Evolutionary conservation across 106 monocot genomes (phyloP).

Genomic region (Agapanthus africanus): DNA sequence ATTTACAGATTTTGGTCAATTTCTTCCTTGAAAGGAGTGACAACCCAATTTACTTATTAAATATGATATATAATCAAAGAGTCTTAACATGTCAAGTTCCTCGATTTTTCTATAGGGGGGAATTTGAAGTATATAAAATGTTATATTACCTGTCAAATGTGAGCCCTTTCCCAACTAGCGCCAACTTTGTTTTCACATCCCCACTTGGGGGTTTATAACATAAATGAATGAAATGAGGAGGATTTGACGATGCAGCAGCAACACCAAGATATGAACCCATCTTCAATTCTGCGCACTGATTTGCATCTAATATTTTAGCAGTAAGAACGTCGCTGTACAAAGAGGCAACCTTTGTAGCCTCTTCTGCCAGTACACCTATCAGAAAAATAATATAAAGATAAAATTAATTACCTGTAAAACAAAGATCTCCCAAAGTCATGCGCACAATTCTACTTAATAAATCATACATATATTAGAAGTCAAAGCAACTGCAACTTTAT

Average conservation of each 20-base stretch:
- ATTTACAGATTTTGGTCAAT: neutral
- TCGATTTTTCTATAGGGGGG: neutral
- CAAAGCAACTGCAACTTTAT: neutral
- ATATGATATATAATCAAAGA: neutral
- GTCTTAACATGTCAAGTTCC: neutral
- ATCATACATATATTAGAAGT: neutral
- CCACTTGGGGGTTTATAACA: slow-evolving; percentile 72
- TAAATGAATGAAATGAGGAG: slow-evolving; percentile 76
- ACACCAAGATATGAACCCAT: slow-evolving; percentile 89
- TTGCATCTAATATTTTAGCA: slow-evolving; percentile 60
- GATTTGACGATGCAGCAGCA: slow-evolving; percentile 75
- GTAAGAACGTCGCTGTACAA: slow-evolving; percentile 63
- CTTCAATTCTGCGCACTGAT: slow-evolving; percentile 70
- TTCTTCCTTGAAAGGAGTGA: neutral
- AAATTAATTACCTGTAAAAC: neutral
- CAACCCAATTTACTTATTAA: neutral
- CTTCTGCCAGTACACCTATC: slow-evolving; percentile 65
- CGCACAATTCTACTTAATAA: neutral
- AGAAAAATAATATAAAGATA: neutral
- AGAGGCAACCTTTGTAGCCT: slow-evolving; percentile 70
- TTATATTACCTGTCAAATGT: slow-evolving; percentile 60
- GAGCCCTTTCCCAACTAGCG: slow-evolving; percentile 76
- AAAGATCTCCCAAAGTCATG: neutral
- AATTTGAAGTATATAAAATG: neutral
- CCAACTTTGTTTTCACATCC: slow-evolving; percentile 62